Evolutionary conservation across 352 stramenopile genomes (phyloP).

Genomic region (Phytophthora hibernalis): DNA sequence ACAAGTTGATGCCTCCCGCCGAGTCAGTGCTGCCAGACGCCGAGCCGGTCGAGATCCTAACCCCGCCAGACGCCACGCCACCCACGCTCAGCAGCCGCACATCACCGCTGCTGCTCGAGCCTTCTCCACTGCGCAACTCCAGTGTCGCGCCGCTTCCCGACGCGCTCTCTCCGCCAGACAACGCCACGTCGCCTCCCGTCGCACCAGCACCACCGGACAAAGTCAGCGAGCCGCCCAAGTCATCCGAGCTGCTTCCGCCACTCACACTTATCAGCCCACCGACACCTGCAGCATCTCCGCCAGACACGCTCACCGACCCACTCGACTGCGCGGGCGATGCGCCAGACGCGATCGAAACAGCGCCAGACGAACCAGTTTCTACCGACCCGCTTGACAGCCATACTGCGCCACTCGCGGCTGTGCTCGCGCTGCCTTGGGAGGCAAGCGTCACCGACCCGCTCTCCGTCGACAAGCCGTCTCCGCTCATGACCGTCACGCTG

Average conservation of each 20-base stretch:
- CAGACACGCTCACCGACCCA: constrained; percentile 27
- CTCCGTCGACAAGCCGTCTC: constrained; percentile 11
- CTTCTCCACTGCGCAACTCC: too few relatives aligned
- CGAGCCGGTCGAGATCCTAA: too few relatives aligned
- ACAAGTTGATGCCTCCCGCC: too few relatives aligned
- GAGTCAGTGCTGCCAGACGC: too few relatives aligned
- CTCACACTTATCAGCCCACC: constrained; percentile 3
- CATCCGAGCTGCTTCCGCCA: constrained; percentile 2
- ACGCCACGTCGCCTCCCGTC: too few relatives aligned
- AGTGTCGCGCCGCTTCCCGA: too few relatives aligned
- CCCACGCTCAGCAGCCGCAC: too few relatives aligned
- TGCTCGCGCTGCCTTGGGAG: constrained; percentile 8
- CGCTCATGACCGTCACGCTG: constrained; percentile 29
- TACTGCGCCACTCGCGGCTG: constrained; percentile 20
- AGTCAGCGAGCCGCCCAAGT: too few relatives aligned
- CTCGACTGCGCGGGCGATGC: constrained; percentile 21
- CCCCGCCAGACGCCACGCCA: too few relatives aligned
- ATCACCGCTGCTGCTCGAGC: too few relatives aligned
- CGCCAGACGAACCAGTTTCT: constrained; percentile 23
- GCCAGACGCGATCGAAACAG: constrained; percentile 27
- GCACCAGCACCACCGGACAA: too few relatives aligned
- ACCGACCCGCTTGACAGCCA: constrained; percentile 26
- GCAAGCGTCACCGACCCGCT: constrained; percentile 27
- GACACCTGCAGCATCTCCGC: constrained; percentile 18
- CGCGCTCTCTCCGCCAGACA: too few relatives aligned